These are phyloP conservation scores for Lonicera japonica DNA, from an alignment of 129 eudicot species.

Conservation along the genomic window DNA sequence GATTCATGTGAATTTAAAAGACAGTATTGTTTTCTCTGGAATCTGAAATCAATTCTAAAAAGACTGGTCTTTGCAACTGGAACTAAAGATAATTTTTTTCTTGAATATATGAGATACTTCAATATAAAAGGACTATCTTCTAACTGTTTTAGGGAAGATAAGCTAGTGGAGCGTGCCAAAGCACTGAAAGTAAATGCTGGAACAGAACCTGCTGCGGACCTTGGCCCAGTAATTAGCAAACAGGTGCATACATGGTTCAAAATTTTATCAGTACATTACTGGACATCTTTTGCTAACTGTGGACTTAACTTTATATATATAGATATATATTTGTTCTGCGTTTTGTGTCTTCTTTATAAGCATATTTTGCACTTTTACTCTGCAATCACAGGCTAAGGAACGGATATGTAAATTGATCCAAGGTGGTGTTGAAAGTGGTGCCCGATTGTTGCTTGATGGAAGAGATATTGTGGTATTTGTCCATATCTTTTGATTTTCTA, in stretches of 20 bases:
- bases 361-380: constrained; percentile 1
- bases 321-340: not conserved
- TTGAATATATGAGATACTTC: not conserved
- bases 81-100: too few species aligned
- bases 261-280: not conserved
- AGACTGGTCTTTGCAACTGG: not conserved
- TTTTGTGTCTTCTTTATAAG: too few species aligned
- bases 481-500: not conserved
- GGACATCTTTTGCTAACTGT: not conserved
- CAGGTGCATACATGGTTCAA: constrained; percentile 45
- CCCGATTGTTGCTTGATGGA: constrained; percentile 86
- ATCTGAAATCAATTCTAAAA: not conserved
- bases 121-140: not conserved
- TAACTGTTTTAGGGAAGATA: constrained; percentile 58
- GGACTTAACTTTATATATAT: not conserved
- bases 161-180: constrained; percentile 79
- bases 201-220: constrained; percentile 91
- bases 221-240: constrained; percentile 96
- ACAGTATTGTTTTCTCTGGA: not conserved
- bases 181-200: constrained; percentile 82
- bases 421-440: constrained; percentile 84
- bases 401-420: constrained; percentile 73
- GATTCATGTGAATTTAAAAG: too few species aligned
- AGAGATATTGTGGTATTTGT: constrained; percentile 69
- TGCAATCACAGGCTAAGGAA: constrained; percentile 68